These are phyloP conservation scores for Colletotrichum godetiae DNA, from an alignment of 2,329 filamentous ascomycete species.

Conservation along the genomic window DNA sequence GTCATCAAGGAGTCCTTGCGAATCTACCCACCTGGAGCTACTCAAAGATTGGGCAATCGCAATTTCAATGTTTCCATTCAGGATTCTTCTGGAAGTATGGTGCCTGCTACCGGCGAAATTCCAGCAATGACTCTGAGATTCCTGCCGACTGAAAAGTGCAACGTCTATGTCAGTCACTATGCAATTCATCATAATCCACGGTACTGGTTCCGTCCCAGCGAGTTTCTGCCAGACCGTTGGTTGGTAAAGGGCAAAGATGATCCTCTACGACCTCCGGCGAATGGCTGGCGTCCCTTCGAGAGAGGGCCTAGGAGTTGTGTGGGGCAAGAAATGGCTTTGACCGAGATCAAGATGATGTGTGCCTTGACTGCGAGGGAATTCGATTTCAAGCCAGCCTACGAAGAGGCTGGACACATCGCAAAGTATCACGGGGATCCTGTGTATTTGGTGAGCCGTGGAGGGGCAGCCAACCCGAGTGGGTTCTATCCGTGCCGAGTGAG, in stretches of 20 bases:
- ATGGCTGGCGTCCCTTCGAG: constrained; percentile 65
- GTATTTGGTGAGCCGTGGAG: constrained; percentile 10
- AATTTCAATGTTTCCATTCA: neutral
- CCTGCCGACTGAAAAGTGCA: constrained; percentile 50
- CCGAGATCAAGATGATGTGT: constrained; percentile 63
- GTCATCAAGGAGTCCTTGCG: constrained; percentile 52
- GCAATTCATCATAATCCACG: constrained; percentile 51
- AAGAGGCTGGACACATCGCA: constrained; percentile 43
- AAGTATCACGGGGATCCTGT: neutral
- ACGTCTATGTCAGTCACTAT: constrained; percentile 37
- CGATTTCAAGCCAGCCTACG: constrained; percentile 56
- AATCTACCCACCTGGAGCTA: constrained; percentile 46
- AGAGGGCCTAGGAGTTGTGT: constrained; percentile 64
- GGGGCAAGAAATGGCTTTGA: constrained; percentile 65
- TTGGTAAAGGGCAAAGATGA: constrained; percentile 43
- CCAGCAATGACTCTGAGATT: neutral
- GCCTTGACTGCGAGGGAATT: constrained; percentile 61
- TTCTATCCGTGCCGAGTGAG: constrained; percentile 9
- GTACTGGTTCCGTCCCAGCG: constrained; percentile 50
- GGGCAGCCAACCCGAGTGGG: constrained; percentile 5
- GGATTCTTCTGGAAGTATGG: neutral
- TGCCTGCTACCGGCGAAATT: neutral
- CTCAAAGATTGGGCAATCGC: constrained; percentile 39
- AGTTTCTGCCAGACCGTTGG: constrained; percentile 57
- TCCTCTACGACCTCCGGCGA: constrained; percentile 49